Evolutionary conservation across 306 rosid genomes (phyloP).

Genomic region (Cicer pinnatifidum): DNA sequence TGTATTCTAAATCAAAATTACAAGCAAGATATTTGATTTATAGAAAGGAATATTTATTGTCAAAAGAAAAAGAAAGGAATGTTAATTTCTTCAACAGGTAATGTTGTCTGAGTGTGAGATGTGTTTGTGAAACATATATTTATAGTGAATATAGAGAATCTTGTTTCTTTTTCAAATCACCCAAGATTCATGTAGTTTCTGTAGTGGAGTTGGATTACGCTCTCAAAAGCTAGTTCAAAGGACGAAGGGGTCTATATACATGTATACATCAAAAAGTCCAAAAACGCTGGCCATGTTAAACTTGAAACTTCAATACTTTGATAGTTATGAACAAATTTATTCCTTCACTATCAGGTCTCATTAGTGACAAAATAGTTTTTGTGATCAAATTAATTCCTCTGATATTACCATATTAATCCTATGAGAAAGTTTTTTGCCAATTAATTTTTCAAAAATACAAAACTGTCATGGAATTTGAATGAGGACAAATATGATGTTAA

Average conservation of each 20-base stretch:
- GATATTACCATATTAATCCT: not conserved
- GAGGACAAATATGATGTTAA: too few relatives aligned
- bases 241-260: too few relatives aligned
- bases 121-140: conserved; percentile 13
- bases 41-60: not conserved
- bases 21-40: not conserved
- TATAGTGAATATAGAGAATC: conserved; percentile 20
- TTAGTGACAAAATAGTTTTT: not conserved
- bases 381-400: not conserved
- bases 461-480: too few relatives aligned
- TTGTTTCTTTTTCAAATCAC: not conserved
- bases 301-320: too few relatives aligned
- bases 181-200: not conserved
- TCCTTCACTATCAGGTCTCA: not conserved
- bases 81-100: not conserved
- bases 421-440: not conserved
- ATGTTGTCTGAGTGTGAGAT: conserved; percentile 35
- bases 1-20: conserved; percentile 29
- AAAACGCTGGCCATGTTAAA: too few relatives aligned
- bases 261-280: too few relatives aligned
- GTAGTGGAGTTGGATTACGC: not conserved
- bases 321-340: not conserved
- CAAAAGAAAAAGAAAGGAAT: not conserved
- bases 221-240: too few relatives aligned
- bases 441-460: too few relatives aligned